phyloP scores from a whole-genome alignment of 352 stramenopile species.

The Aphanomyces stellatus region DNA sequence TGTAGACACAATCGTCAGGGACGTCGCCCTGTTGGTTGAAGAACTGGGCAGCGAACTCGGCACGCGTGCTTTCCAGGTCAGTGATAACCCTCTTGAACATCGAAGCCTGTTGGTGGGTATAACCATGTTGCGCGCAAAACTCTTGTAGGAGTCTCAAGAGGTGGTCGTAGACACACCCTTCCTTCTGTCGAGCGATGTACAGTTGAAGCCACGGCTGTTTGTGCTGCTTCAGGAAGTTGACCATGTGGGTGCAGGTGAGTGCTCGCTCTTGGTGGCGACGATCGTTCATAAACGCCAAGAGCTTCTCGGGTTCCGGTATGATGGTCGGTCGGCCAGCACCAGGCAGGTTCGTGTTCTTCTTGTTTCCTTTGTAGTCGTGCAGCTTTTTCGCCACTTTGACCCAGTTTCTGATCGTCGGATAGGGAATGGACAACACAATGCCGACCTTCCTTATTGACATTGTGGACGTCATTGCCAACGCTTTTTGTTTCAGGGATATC shows the following conservation, averaged over 20 bases:
- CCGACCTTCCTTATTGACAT: not conserved
- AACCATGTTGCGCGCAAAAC: not conserved
- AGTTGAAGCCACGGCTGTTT: not conserved
- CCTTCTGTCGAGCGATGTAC: not conserved
- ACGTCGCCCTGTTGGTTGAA: not conserved
- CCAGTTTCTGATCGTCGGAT: not conserved
- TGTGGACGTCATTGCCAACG: not conserved
- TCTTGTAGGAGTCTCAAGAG: not conserved
- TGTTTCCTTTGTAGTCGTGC: not conserved
- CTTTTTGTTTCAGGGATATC: not conserved
- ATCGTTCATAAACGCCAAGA: not conserved
- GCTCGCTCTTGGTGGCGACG: not conserved
- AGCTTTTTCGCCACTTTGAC: not conserved
- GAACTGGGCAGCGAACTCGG: not conserved
- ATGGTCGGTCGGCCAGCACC: not conserved
- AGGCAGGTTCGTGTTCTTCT: constrained; percentile 2
- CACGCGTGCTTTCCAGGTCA: not conserved
- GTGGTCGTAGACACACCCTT: not conserved
- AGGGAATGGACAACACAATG: not conserved
- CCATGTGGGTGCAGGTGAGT: not conserved
- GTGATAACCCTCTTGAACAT: not conserved
- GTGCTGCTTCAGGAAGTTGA: not conserved
- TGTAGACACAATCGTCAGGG: not conserved
- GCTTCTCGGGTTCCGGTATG: not conserved
- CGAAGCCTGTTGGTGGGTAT: not conserved